Base-by-base conservation (phyloP, 2,329 filamentous ascomycete species). In the Mycosphaerella sp. region DNA sequence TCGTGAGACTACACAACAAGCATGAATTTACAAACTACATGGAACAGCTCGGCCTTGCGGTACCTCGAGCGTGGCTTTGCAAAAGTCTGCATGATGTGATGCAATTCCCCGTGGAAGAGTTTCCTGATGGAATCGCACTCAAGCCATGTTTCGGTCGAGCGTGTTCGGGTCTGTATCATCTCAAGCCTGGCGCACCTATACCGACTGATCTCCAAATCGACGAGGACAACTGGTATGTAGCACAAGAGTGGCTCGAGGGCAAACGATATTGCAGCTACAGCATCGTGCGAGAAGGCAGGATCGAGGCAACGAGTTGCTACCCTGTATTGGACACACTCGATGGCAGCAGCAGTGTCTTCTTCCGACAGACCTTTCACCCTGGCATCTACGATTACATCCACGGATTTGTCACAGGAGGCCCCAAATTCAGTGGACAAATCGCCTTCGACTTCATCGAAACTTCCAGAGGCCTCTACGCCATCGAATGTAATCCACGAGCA, bases 191-290 rank as follows among this genome's bases (percentile, higher is more conserved):
- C 10, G 44, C 53, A 32, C 41, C 55, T 12, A 29, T 58, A 12
- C 55, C 58, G 4, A 45, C 52, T 21, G 56, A 54, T 23, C 45
- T 58, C 34, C 52, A 55, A 32, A 53, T 62, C 43, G 51, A 53
- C 9, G 49, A 58, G 23, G 47, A 62, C 29, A 60, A 55, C 36
- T 53, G 54, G n/a, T 51, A 55, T 36, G 60, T 68, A 10, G 65
- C 66, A 8, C 67, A 69, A 48, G 64, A 67, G 23, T 68, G 67
- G 66, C 46, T 67, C n/a, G 55, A 57, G 7, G 67, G 67, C 29
- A 55, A 63, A 14, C 55, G 63, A 7, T 68, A 65, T 53, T 65
- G 66, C 49, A 64, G 60, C 42, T 69, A 68, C 52, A 61, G 63
- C 12, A 54, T 69, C 11, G 54, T 69, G 6, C 61, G 59, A 1